phyloP scores from a whole-genome alignment of 2,329 filamentous ascomycete genomes.

The Fusarium sp. region DNA sequence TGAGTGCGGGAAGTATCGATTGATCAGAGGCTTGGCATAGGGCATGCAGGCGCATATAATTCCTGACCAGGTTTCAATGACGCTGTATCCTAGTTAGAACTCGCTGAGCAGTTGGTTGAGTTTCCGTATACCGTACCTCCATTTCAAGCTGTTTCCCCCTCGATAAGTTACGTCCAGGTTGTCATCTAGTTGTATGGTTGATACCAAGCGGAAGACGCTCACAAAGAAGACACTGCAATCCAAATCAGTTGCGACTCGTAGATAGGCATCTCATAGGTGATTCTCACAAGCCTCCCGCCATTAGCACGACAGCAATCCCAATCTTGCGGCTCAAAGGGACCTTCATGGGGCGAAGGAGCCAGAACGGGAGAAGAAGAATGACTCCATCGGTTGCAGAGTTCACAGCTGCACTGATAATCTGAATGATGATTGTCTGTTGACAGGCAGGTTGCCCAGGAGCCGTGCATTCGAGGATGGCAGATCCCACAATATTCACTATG shows the following conservation, averaged over 20 bases:
- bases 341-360: conserved; percentile 16
- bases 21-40: conserved; percentile 8
- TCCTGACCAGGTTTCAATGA: conserved; percentile 20
- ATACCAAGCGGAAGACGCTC: conserved; percentile 10
- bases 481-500: background rate
- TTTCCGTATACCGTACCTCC: background rate
- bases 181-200: background rate
- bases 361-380: conserved; percentile 17
- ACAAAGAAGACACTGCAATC: conserved; percentile 3
- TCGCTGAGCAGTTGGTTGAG: background rate
- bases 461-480: background rate
- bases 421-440: background rate
- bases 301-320: conserved; percentile 12
- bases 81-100: background rate
- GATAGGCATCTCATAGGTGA: no score
- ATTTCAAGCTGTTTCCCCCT: background rate
- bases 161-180: background rate
- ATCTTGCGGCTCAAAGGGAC: background rate
- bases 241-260: background rate
- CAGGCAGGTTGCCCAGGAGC: background rate
- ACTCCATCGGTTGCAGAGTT: conserved; percentile 3
- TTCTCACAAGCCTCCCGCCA: conserved; percentile 23
- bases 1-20: background rate
- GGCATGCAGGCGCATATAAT: conserved; percentile 26
- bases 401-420: background rate